phyloP scores from a whole-genome alignment of 306 rosid genomes.

The Ormosia emarginata region DNA sequence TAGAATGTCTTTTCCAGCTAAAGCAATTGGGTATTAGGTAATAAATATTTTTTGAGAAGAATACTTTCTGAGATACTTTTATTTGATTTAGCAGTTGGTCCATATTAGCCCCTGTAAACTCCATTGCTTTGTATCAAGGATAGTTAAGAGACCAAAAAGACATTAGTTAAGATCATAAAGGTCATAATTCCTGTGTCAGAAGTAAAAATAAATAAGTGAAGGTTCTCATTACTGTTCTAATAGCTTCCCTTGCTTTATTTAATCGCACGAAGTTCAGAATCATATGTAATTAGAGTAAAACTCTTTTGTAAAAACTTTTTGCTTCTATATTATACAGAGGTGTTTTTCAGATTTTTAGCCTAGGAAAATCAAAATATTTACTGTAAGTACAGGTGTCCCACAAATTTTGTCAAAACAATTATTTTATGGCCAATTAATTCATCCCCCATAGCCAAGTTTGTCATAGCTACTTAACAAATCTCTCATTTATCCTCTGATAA shows the following conservation, averaged over 20 bases:
- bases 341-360: not conserved
- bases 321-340: not conserved
- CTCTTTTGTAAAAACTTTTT: not conserved
- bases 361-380: not conserved
- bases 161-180: not conserved
- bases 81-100: not conserved
- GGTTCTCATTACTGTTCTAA: not conserved
- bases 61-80: not conserved
- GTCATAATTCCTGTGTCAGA: not conserved
- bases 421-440: not conserved
- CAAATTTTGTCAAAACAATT: not conserved
- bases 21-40: not conserved
- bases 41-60: not conserved
- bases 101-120: not conserved
- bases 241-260: not conserved
- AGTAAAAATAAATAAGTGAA: not conserved
- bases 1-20: not conserved
- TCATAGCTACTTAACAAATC: not conserved
- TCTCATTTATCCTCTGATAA: not conserved
- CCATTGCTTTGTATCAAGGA: not conserved
- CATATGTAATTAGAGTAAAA: not conserved
- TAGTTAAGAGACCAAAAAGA: not conserved
- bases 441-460: conserved; percentile 4
- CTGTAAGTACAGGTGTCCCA: not conserved
- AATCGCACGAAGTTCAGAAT: not conserved